Conservation (phyloP, 2,329 filamentous ascomycete species). For the Trichoderma arundinaceum region DNA sequence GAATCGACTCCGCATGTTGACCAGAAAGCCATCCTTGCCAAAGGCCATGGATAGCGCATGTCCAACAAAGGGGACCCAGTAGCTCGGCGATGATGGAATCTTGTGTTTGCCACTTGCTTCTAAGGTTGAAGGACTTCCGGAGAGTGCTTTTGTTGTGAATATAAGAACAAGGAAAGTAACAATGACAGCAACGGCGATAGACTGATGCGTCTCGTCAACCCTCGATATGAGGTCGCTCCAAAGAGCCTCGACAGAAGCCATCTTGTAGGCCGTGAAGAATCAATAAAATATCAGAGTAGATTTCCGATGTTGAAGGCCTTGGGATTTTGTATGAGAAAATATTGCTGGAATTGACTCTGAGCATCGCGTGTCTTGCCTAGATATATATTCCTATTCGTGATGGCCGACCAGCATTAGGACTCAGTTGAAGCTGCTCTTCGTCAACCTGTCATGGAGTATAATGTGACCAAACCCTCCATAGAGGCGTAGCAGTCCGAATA, state of each 20-base stretch:
- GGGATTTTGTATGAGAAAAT: neutral
- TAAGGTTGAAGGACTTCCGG: slow-evolving; percentile 12
- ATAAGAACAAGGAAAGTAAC: slow-evolving; percentile 39
- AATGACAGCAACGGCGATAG: slow-evolving; percentile 37
- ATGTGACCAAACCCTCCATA: slow-evolving; percentile 6
- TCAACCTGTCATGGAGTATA: neutral
- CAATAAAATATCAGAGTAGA: neutral
- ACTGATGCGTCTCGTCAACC: slow-evolving; percentile 36
- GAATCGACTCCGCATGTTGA: slow-evolving; percentile 42
- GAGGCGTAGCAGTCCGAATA: slow-evolving; percentile 16
- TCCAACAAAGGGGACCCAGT: slow-evolving; percentile 47
- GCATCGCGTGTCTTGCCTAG: slow-evolving; percentile 9
- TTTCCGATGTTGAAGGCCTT: neutral
- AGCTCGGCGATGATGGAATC: slow-evolving; percentile 34
- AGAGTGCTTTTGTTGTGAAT: slow-evolving; percentile 38
- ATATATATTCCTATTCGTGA: slow-evolving; percentile 5
- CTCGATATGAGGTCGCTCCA: slow-evolving; percentile 8
- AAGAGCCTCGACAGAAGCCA: slow-evolving; percentile 17
- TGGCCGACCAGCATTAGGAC: neutral
- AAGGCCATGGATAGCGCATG: slow-evolving; percentile 44
- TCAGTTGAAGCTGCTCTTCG: neutral
- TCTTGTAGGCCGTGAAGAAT: neutral
- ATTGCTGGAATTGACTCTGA: neutral
- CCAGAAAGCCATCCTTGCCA: slow-evolving; percentile 41
- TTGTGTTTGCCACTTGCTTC: slow-evolving; percentile 21